These are phyloP conservation scores for Phytophthora syringae DNA, from an alignment of 352 stramenopile genomes.

Conservation along the genomic window DNA sequence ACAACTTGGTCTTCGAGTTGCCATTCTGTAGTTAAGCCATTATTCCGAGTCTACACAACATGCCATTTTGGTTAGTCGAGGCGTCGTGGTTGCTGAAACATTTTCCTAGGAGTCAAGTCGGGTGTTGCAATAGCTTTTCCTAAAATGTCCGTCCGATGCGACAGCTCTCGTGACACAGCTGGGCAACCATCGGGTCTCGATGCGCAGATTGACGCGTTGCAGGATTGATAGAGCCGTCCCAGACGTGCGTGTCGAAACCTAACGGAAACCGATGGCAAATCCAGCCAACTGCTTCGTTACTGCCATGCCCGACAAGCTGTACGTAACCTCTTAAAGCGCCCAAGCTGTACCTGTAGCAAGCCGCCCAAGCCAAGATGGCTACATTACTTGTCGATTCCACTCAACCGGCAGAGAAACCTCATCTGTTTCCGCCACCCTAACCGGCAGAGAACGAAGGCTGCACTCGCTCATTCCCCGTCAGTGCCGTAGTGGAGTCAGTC, in stretches of 20 bases:
- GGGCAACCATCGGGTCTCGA: background rate
- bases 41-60: too few species aligned
- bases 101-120: too few species aligned
- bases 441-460: background rate
- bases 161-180: background rate
- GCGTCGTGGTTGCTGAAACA: too few species aligned
- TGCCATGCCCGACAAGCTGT: too few species aligned
- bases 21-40: too few species aligned
- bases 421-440: background rate
- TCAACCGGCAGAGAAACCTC: conserved; percentile 25
- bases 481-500: too few species aligned
- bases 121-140: too few species aligned
- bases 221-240: background rate
- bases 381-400: conserved; percentile 2
- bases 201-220: background rate
- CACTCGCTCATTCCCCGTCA: conserved; percentile 30
- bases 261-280: conserved; percentile 3
- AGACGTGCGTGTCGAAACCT: conserved; percentile 15
- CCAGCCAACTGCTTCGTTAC: background rate
- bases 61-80: too few species aligned
- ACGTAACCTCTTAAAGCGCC: too few species aligned
- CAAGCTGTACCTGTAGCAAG: too few species aligned
- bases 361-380: conserved; percentile 4
- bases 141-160: background rate
- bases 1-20: too few species aligned